phyloP scores from a whole-genome alignment of 2,329 filamentous ascomycete species.

The Fusarium siculi region DNA sequence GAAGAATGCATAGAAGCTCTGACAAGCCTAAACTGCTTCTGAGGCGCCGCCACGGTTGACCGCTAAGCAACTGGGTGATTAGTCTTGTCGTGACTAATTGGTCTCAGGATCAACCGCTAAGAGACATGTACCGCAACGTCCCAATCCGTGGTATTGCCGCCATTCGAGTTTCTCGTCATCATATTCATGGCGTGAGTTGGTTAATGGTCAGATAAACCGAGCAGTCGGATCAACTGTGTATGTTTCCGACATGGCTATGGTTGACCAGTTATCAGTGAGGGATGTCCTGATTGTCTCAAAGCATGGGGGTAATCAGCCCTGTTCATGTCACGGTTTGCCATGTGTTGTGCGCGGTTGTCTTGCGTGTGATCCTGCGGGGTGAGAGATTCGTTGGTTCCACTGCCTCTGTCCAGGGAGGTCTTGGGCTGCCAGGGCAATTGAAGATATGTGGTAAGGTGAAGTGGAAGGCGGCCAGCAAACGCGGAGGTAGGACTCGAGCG shows the following conservation, averaged over 20 bases:
- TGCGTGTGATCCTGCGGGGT: slow-evolving; percentile 33
- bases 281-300: slow-evolving; percentile 4
- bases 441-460: slow-evolving; percentile 20
- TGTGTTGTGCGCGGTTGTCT: slow-evolving; percentile 31
- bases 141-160: slow-evolving; percentile 33
- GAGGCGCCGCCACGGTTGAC: slow-evolving; percentile 25
- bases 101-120: slow-evolving; percentile 19
- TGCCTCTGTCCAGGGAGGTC: slow-evolving; percentile 10
- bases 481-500: slow-evolving; percentile 16
- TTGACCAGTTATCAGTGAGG: slow-evolving; percentile 14
- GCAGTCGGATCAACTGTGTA: slow-evolving; percentile 9
- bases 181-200: slow-evolving; percentile 38
- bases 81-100: slow-evolving; percentile 12
- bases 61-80: slow-evolving; percentile 23
- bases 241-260: slow-evolving; percentile 13
- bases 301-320: slow-evolving; percentile 25
- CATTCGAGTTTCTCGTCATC: slow-evolving; percentile 19
- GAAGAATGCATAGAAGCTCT: slow-evolving; percentile 46
- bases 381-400: slow-evolving; percentile 34
- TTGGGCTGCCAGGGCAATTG: slow-evolving; percentile 10
- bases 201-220: slow-evolving; percentile 27
- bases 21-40: slow-evolving; percentile 16
- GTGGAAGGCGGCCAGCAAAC: slow-evolving; percentile 23
- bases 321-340: slow-evolving; percentile 16
- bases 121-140: background rate